Evolutionary conservation across 2,329 filamentous ascomycete species (phyloP), one percentile per base, ranked within the genome.

Genomic region (Camptophora hylomeconis): DNA sequence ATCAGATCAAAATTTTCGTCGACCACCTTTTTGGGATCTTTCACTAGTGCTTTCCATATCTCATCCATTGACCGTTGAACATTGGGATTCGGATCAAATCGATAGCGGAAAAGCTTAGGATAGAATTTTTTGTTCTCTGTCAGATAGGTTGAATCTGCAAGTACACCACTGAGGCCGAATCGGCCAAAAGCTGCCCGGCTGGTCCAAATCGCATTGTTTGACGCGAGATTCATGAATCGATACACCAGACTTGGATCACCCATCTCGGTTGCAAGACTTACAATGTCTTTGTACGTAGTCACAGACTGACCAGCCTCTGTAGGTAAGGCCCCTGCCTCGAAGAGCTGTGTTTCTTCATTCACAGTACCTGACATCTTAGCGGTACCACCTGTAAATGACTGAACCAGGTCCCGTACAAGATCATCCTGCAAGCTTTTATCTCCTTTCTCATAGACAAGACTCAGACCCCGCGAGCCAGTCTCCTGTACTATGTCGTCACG

Each of bases 201-300:
- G 2, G 84, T 87, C 89, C 89, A 98, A 10, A 92, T 92, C 1
- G 86, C 84, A 26, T 92, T 92, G 47, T 94, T 93, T 2, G 84
- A 83, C 3, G 89, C 89, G 42, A 98, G 67, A 1, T 86, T 87
- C 89, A 98, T 98, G 58, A 98, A 95, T 37, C 86, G 83, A 60
- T 98, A 98, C 1, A 95, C 81, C n/a, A 98, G 63, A 43, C 80
- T 86, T 34, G 89, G 87, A 46, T 98, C 87, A 7, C 89, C 89
- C 18, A 94, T 86, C 56, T 98, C 89, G 23, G 87, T 82, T n/a
- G 89, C 89, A 26, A 98, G 63, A 42, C 69, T 89, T 53, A 98
- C 80, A 41, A 98, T 95, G 48, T 98, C 89, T 50, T 92, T 93
- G 60, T 98, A 98, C 0, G 87, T 95, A 0, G 83, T 94, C 31